Evolutionary conservation across 176 grass and related monocot species (phyloP), one percentile per base, ranked within the genome.

Genomic region (Elaeis guineensis): DNA sequence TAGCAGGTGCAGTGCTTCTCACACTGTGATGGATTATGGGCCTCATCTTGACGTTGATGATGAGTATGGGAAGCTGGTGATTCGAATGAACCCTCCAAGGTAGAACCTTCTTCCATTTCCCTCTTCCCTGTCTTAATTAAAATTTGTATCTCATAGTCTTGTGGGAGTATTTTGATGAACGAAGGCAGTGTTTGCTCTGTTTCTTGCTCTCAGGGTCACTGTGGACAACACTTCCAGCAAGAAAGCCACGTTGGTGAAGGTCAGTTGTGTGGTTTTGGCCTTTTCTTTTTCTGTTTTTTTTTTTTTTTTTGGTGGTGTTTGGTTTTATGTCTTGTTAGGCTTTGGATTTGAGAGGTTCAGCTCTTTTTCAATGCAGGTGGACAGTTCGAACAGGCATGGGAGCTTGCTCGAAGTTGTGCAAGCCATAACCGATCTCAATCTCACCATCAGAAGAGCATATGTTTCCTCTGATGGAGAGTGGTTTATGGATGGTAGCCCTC

Each of bases 51-150:
- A 82, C 56, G 51, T 75, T 71, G 72, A 82, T 62, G 79, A 82
- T 61, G 79, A 82, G 67, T 82, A 82, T 82, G 79, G 71, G 55
- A 82, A 82, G 66, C 58, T 82, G 54, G 72, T 82, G 55, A 82
- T 71, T 65, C 58, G 73, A 62, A 58, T 82, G 79, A 82, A 82
- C 61, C 72, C 79, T 26, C 79, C 79, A 76, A 82, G 79, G 79
- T 82, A 29, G 64, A 24, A 60, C 18, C 3, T 69, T 44, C 25
- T 48, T 1, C 26, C 26, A 16, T 20, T 55, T 67, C 51, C 9
- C 24, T 67, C 18, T 62, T 49, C 21, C 49, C 8, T 2, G 49
- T 14, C 59, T 18, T 19, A 19, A 20, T 25, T 25, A 3, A 58
- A 25, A 17, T 14, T 61, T 22, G 2, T 24, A 52, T 55, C 25